Conservation (phyloP, 2,329 filamentous ascomycete genomes). For the Dactylellina sp. region DNA sequence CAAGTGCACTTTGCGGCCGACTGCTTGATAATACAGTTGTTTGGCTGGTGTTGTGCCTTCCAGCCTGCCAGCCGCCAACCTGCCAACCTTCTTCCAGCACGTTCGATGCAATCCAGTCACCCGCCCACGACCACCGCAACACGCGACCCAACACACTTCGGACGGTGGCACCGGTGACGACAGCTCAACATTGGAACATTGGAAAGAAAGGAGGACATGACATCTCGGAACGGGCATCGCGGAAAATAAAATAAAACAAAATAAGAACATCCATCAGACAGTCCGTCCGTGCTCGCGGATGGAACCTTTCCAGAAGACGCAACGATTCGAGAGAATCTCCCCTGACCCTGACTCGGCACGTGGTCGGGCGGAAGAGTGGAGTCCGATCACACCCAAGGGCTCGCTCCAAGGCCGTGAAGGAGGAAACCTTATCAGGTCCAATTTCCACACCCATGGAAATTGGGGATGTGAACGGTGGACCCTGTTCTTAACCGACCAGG, state of each 20-base stretch:
- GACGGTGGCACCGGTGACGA: background rate
- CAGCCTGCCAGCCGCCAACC: too few relatives aligned
- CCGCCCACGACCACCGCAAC: too few relatives aligned
- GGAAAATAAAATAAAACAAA: background rate
- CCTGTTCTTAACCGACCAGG: constrained; percentile 32
- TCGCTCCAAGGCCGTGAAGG: too few relatives aligned
- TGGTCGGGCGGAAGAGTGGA: constrained; percentile 25
- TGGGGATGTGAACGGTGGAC: constrained; percentile 26
- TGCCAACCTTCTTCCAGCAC: constrained; percentile 50
- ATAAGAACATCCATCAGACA: background rate
- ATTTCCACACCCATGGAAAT: constrained; percentile 55
- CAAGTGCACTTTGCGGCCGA: too few relatives aligned
- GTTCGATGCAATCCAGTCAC: constrained; percentile 26
- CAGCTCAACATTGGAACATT: too few relatives aligned
- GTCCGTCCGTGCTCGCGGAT: background rate
- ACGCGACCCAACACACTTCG: constrained; percentile 1
- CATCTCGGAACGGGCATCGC: background rate
- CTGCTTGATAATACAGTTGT: constrained; percentile 47
- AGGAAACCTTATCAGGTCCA: constrained; percentile 31
- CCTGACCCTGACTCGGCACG: constrained; percentile 25
- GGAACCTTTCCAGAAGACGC: constrained; percentile 41
- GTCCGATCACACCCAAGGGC: constrained; percentile 33
- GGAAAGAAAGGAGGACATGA: background rate
- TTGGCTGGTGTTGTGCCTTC: background rate
- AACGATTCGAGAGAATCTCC: constrained; percentile 1